phyloP scores from a whole-genome alignment of 148 eudicot genomes.

The Chenopodium album region DNA sequence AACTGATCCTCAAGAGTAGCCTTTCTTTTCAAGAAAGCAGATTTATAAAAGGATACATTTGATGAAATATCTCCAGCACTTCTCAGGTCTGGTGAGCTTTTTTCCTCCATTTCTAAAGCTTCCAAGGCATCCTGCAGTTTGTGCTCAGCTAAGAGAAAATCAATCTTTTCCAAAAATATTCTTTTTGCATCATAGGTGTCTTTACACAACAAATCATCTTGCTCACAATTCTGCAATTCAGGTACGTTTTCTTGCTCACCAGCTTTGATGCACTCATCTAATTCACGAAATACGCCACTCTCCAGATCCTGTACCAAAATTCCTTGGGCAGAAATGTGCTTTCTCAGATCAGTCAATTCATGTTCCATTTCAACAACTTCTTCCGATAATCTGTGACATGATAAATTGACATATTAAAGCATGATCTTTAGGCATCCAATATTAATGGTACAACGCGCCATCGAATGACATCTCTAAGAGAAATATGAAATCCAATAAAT shows the following conservation, averaged over 20 bases:
- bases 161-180: slow-evolving; percentile 64
- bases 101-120: slow-evolving; percentile 70
- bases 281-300: slow-evolving; percentile 67
- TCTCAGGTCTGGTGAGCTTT: slow-evolving; percentile 58
- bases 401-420: not conserved
- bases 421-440: slow-evolving; percentile 2
- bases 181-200: slow-evolving; percentile 40
- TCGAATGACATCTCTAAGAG: not conserved
- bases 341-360: slow-evolving; percentile 76
- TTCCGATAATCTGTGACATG: slow-evolving; percentile 66
- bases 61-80: slow-evolving; percentile 44
- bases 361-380: slow-evolving; percentile 96
- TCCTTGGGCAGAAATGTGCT: slow-evolving; percentile 83
- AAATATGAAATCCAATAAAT: not conserved
- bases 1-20: slow-evolving; percentile 67
- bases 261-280: slow-evolving; percentile 58
- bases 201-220: slow-evolving; percentile 35
- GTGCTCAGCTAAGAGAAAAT: slow-evolving; percentile 75
- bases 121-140: slow-evolving; percentile 78
- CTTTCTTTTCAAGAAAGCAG: slow-evolving; percentile 64
- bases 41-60: slow-evolving; percentile 54
- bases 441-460: not conserved
- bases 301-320: slow-evolving; percentile 80
- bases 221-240: slow-evolving; percentile 36
- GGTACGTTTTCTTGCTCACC: slow-evolving; percentile 48